Evolutionary conservation across 352 stramenopile genomes (phyloP), one percentile per base, ranked within the genome.

Genomic region (Elongisporangium anandrum): DNA sequence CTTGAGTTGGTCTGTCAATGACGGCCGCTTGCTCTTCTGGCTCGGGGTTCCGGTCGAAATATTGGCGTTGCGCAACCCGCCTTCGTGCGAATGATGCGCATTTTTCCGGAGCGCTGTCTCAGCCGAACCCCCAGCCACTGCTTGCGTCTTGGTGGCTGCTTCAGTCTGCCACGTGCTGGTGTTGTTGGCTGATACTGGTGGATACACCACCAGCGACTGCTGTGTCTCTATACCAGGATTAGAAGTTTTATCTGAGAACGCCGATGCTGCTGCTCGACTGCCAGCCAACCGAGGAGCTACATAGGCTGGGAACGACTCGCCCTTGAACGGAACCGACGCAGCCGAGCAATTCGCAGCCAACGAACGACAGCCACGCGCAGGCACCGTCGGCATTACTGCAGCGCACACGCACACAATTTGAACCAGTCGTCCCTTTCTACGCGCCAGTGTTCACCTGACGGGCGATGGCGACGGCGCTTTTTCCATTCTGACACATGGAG

Each of bases 1-100:
- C 23, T 80, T 72, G 52, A 89, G 75, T 45, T 91, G 81, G n/a
- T 91, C 79, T 0, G 78, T 72, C 12, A 88, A 68, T 5, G 75
- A 89, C 4, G 81, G 75, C 2, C 77, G 69, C 39, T 48, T 15
- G 61, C 34, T 29, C n/a, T n/a, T n/a, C n/a, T n/a, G n/a, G n/a
- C n/a, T n/a, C 24, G 59, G 47, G n/a, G 20, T 21, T n/a, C 15
- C 15, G 21, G n/a, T 29, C 13, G n/a, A 6, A 17, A 24, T 19
- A 13, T 17, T 49, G 5, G 9, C 7, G 29, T 41, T 41, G 29
- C 29, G 29, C 29, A 41, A 41, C 2, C 29, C 29, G 9, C 29
- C 29, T 8, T 41, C 29, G 29, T 15, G 29, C 29, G 29, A 41
- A 41, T 41, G 29, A 41, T 41, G 29, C 13, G 29, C 29, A 41